Evolutionary conservation across 2,329 filamentous ascomycete genomes (phyloP).

Genomic region (Chalaropsis thielavioides): DNA sequence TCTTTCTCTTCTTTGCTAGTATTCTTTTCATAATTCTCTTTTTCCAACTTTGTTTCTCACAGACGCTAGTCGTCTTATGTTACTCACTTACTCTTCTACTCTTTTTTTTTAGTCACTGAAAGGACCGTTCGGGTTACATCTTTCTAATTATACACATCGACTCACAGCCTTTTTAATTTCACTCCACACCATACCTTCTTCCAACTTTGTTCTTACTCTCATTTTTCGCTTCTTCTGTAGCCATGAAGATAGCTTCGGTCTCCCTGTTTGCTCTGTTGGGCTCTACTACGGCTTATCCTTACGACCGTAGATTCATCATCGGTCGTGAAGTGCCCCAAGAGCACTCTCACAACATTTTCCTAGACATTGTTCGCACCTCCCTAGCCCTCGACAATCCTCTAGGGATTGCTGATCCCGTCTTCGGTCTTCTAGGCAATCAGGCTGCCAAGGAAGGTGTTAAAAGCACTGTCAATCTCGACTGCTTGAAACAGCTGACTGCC

Average conservation of each 20-base stretch:
- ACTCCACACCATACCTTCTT: background rate
- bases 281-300: conserved; percentile 18
- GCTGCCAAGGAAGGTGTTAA: conserved; percentile 36
- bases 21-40: conserved; percentile 1
- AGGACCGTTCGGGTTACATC: conserved; percentile 4
- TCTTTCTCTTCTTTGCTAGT: conserved; percentile 14
- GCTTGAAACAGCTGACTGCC: conserved; percentile 35
- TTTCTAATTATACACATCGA: background rate
- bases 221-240: background rate
- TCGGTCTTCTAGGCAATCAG: conserved; percentile 32
- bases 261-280: conserved; percentile 18
- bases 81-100: background rate
- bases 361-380: conserved; percentile 31
- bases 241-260: conserved; percentile 12
- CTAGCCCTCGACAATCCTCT: conserved; percentile 37
- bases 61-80: conserved; percentile 13
- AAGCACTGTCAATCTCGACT: conserved; percentile 28
- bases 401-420: conserved; percentile 37
- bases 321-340: conserved; percentile 40
- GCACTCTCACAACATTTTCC: conserved; percentile 38
- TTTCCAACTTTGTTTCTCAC: conserved; percentile 1
- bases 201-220: background rate
- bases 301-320: conserved; percentile 16
- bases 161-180: background rate
- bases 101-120: background rate